Conservation (phyloP, 192 early-diverging fungal species). For the Entomortierella beljakovae region DNA sequence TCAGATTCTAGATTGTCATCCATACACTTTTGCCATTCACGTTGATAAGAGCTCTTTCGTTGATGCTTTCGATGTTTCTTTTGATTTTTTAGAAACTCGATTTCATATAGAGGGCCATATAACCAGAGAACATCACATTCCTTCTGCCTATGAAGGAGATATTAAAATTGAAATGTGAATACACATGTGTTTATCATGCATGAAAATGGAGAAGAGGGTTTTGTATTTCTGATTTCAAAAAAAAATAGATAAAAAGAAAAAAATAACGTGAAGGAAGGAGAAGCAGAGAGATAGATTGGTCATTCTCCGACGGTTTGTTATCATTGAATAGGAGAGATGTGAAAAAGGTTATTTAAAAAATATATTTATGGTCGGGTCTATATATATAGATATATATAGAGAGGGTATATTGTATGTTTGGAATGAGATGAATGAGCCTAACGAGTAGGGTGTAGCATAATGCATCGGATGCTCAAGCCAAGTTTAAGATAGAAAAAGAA, state of each 20-base stretch:
- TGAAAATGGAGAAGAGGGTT: too few species aligned
- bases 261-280: too few species aligned
- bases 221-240: too few species aligned
- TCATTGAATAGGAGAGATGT: not conserved
- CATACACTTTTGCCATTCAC: not conserved
- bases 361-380: too few species aligned
- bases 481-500: not conserved
- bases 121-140: conserved; percentile 51
- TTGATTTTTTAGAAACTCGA: conserved; percentile 9
- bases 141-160: conserved; percentile 33
- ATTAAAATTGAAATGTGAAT: not conserved
- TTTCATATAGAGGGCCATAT: conserved; percentile 41
- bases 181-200: not conserved
- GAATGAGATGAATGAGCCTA: not conserved
- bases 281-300: too few species aligned
- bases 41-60: not conserved
- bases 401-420: too few species aligned
- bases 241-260: too few species aligned
- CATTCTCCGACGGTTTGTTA: too few species aligned
- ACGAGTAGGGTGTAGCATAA: not conserved
- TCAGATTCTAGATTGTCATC: not conserved
- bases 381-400: not conserved
- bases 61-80: not conserved
- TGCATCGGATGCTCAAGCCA: not conserved
- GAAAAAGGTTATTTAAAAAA: not conserved